Base-by-base conservation (phyloP, 371 early-diverging fungal species). In the Rhizopus sp. region DNA sequence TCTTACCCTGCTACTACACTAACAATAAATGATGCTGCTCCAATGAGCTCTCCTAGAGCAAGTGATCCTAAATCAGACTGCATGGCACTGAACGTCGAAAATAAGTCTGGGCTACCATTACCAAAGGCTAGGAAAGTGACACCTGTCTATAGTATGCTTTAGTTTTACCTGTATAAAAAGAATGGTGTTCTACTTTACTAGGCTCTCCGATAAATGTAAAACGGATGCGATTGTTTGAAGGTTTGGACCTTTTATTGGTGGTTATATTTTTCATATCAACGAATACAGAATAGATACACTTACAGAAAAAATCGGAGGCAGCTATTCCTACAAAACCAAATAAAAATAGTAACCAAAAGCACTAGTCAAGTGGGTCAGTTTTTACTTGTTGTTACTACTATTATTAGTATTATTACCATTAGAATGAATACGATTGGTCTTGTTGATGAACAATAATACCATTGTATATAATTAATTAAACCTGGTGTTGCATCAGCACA, bases 51-150 rank as follows among this genome's bases (percentile, higher is more conserved):
- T 30, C 93, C 93, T 4, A 93, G 68, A 7, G 93, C 93, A 31
- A 93, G 63, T 3, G 88, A 88, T 8, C 87, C 92, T 58, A 87
- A 77, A 33, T 84, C 84, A 4, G 88, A 83, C 6, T 84, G 69
- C 68, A 92, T 83, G 4, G 93, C 93, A 46, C 87, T 87, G 57
- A 90, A 88, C 0, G 91, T 93, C 13, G 88, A 82, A 54, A 93
- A 89, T 35, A 93, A 61, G 55, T 93, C 93, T 4, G 93, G 93
- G n/a, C 89, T 87, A 12, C 90, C 93, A 61, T 93, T 93, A 16
- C 93, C 93, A 33, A 93, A 79, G 0, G 93, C 93, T 17, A 93
- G 68, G 70, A 93, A 84, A 4, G 93, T 93, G 5, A 93, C 93
- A 7, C 93, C 93, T 0, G 93, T 93, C 81, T 86, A 70, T 17